Evolutionary conservation across 352 stramenopile genomes (phyloP), one percentile per base, ranked within the genome.

Genomic region (Phytopythium cucurbitacearum): DNA sequence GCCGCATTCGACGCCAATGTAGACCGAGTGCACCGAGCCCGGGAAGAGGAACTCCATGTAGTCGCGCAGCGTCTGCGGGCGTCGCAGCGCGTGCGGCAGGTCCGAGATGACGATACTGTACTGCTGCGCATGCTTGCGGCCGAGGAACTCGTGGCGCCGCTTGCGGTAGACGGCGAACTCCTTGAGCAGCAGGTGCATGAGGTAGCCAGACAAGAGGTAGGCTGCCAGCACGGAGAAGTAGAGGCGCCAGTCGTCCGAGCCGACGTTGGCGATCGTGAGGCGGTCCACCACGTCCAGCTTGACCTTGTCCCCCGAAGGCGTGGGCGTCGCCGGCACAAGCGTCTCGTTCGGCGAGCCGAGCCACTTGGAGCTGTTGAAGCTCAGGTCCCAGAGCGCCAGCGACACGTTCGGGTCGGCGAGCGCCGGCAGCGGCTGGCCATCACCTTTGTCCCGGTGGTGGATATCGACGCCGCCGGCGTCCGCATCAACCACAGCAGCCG

Each of bases 11-110:
- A 91, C 76, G 9, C 65, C 77, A 53, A 90, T 75, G 62, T 89
- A 89, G 6, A 89, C 77, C 33, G 61, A 76, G 59, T 87, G 65
- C 37, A 93, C 69, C 8, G 73, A 62, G 49, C 65, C 51, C 0
- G 82, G 78, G 41, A 91, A 93, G 53, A 91, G 60, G 45, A 76
- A 80, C 21, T 85, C 55, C 57, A 93, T 56, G 72, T 89, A 93
- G 32, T 66, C 59, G 37, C 76, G 62, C 37, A 93, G 56, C 45
- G 77, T 85, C 63, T 86, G 65, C 37, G 71, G 76, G 0, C 64
- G 67, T 34, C 76, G 67, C 48, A 89, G 67, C 3, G 72, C 61
- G 33, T 67, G 43, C 6, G 82, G 82, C 33, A 91, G 56, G 35
- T 89, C 77, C 16, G 73, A 80, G 42, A 91, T 73, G 37, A 91